Base-by-base conservation (phyloP, 768 basidiomycete genomes). In the Xerocomus brunneocitrinus region DNA sequence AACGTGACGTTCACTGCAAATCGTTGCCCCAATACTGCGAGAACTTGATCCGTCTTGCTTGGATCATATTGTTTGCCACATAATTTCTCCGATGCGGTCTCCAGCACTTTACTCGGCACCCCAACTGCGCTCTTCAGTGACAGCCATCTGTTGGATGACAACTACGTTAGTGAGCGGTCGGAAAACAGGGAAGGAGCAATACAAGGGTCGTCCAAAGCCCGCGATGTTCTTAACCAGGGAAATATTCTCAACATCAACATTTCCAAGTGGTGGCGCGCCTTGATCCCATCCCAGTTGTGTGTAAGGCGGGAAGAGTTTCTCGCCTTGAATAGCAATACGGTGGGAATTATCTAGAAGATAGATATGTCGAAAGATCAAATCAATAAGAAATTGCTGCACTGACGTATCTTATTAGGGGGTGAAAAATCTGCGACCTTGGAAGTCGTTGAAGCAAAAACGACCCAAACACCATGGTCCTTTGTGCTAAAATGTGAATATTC, bases 281-380 rank as follows among this genome's bases (percentile, higher is more conserved):
- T 62, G 60, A 16, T 62, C 61, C 61, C 61, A 62, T 28, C 60
- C 57, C 0, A 62, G 41, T 25, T 47, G 49, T 0, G 50, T 59
- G 24, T 59, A 52, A 25, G 60, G 55, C 0, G 22, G 40, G 24
- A 61, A 61, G 8, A 50, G 46, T 8, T n/a, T 10, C 12, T 41
- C 5, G 0, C 59, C 51, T 3, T 0, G 0, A 1, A 16, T 5
- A 1, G 45, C 27, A 12, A 53, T 16, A 8, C 53, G 45, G 12
- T n/a, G 25, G 5, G 61, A 62, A 35, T 48, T 41, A 16, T 56
- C 54, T 62, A 35, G 44, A 39, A 24, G 32, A 32, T 8, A 6
- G 3, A 22, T 28, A 6, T 19, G 36, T 16, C 1, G 8, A 19
- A 16, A 5, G 3, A 38, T 38, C 7, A 3, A 12, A 16, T 28